Base-by-base conservation (phyloP, 805 yeast genomes). In the Cyberlindnera sargentensis region DNA sequence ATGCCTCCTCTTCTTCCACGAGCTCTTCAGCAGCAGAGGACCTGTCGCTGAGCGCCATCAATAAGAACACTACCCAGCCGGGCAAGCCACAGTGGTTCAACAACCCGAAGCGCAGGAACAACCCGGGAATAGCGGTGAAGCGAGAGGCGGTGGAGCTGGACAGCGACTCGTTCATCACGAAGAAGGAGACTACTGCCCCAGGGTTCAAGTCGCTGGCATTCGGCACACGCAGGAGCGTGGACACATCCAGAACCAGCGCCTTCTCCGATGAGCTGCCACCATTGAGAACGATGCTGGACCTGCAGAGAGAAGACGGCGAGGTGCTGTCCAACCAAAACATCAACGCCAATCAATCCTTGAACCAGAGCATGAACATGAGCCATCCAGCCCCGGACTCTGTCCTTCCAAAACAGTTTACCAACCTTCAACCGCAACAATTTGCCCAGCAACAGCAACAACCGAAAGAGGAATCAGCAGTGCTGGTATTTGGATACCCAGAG, bases 401-500 rank as follows among this genome's bases (percentile, higher is more conserved):
- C 5, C 33, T 11, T 34, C 20, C 30, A 35, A 34, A 35, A 24
- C 20, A 34, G 9, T 34, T 23, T 37, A 5, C 39, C 34, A 20
- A 34, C 6, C 37, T n/a, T 4, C 37, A 26, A 24, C n/a, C 6
- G 7, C 34, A 31, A n/a, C 34, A 31, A 31, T 15, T 4, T 2
- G 39, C 27, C 4, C 39, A 37, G 27, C 39, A 26, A 31, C 34
- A 31, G 10, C 34, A 31, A n/a, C 20, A 15, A 31, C 8, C 30
- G 30, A 28, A 20, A 44, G 36, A 39, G 39, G 88, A 80, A 43
- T 71, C 78, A 39, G 84, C 95, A 0, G 84, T 91, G 1, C 65
- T 90, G 28, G 87, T 91, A 3, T 88, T 84, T 64, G 98, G 98
- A 1, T 91, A 87, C 60, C 88, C 95, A 1, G 95, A 89, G 55